Base-by-base conservation (phyloP, 257 asterid genomes). In the Nicotiana sylvestris region DNA sequence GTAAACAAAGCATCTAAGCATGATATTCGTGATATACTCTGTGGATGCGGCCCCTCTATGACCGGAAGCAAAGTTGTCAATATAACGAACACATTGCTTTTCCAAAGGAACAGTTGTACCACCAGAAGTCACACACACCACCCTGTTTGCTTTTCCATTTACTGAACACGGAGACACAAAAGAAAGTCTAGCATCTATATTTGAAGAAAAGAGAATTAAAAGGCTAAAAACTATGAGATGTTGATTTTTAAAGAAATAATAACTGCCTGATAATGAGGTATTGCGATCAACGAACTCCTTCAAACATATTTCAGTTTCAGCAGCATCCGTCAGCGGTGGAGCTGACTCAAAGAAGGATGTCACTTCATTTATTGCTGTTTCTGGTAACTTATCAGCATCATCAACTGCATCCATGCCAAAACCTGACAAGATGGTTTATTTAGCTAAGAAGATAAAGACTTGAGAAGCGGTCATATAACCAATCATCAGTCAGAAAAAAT, bases 21-120 rank as follows among this genome's bases (percentile, higher is more conserved):
- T 27, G 76, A 83, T 65, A 46, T 13, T 25, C 64, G 85, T 13
- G 7, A 77, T 82, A 88, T 93, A 96, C 99, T 96, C 97, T 6
- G 98, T 93, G 60, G 99, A 93, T 69, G 99, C 92, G 81, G 98
- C 97, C 89, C 98, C 99, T 89, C 98, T 90, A 78, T 92, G 95
- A 81, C 99, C 98, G 9, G 98, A 96, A 92, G 94, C 90, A 88
- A 96, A 96, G 85, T 96, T 96, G 89, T 96, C 98, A 39, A 96
- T 94, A 81, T 87, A 94, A 66, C 99, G 98, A 83, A 96, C 99
- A 86, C 95, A 91, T 25, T 91, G 89, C 76, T 86, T 94, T 82
- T 96, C 98, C 86, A 96, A 85, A 83, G 99, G 99, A 85, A 94
- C 98, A 15, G 97, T 92, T 81, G 99, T 96, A 70, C 99, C 98